Evolutionary conservation across 495 filamentous ascomycete species (phyloP), one percentile per base, ranked within the genome.

Genomic region (Penicillium verhagenii): DNA sequence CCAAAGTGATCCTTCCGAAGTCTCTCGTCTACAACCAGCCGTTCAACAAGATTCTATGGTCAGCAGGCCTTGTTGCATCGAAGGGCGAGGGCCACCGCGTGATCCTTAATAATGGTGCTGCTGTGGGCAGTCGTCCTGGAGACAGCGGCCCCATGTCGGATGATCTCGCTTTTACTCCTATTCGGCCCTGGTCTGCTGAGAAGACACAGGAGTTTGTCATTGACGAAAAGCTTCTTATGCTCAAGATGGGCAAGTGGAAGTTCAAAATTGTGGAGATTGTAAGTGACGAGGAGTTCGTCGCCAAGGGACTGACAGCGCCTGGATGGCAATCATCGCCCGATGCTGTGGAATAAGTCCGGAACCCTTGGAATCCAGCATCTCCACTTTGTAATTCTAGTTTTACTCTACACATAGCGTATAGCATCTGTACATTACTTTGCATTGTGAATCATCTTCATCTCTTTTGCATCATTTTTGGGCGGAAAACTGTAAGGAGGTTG

Each of bases 221-320:
- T 16, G 82, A 85, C 35, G 84, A 71, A 29, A 72, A 82, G 35
- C 56, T 86, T 5, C 65, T 96, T 39, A 80, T 95, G 53, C 69
- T 96, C 19, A 81, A 90, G 59, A 69, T 82, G 26, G 91, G 90
- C 28, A 96, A 96, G 70, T 87, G 88, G 79, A 92, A 91, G 64
- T 71, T 94, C 29, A 83, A 85, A 47, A 71, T 92, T 42, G 77
- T 95, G 44, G 73, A 86, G 57, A 78, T 96, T 54, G 74, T 95
- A 14, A 77, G 77, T 54, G 89, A 95, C 63, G 79, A 86, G 53
- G 84, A 89, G 46, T 96, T 77, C 54, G 72, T 72, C 29, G 52
- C 63, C 31, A 54, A 60, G 40, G 77, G 76, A 0, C 56, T 79
- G 21, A 71, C 63, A n/a, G 72, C 69, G 35, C 77, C 75, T 23